Base-by-base conservation (phyloP, 768 basidiomycete species). In the Naematelia encephala region DNA sequence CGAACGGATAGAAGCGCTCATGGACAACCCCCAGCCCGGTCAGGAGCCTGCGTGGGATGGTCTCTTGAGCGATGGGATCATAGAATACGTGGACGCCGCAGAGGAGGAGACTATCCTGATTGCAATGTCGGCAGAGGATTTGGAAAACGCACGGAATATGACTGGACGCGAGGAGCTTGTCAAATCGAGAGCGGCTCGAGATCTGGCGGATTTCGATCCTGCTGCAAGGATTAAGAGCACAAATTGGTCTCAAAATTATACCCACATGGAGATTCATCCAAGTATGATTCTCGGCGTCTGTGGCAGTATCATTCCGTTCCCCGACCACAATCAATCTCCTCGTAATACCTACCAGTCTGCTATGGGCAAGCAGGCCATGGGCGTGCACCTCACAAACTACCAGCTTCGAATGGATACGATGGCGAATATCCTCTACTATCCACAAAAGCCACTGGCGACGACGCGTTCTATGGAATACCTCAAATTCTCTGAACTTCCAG, bases 291-390 rank as follows among this genome's bases (percentile, higher is more conserved):
- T 99, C 54, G 94, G 94, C 61, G 91, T 99, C 60, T 98, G 94
- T 74, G 94, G 94, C 1, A 91, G 90, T 79, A 99, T 99, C 74
- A 96, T 99, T 77, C 94, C 94, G 12, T 99, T 99, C 87, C 94
- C 96, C 14, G 96, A 99, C 78, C 94, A 99, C 78, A 99, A 99
- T 70, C 94, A 98, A 90, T 99, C 94, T 59, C 94, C 94, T 66
- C 96, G 94, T 85, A 99, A 99, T 75, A 99, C 94, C 3, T 99
- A 99, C 74, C 94, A 99, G 80, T 98, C 94, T 46, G 94, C 94
- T 53, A 99, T 99, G 94, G 96, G 96, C 68, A 99, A 99, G 80
- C 94, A 99, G 85, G 94, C 94, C 11, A 99, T 99, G 94, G 94
- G 96, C 51, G 91, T 98, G 66, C 96, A 89, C 79, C 83, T 98